Evolutionary conservation across 2,329 filamentous ascomycete species (phyloP), one percentile per base, ranked within the genome.

Genomic region (Lachnellula cervina): DNA sequence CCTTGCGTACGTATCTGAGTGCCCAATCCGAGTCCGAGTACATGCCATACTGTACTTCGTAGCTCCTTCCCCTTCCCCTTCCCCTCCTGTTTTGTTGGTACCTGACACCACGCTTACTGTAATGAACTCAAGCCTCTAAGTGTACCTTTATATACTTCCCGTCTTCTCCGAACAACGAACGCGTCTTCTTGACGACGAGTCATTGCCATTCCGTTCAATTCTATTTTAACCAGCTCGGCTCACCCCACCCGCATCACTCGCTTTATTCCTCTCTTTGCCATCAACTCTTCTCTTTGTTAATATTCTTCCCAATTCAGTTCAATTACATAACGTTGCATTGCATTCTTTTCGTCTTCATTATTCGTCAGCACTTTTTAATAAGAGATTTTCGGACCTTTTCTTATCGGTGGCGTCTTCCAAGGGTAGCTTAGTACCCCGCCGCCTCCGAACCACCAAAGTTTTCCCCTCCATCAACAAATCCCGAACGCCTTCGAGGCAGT

Each of bases 351-450:
- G 3, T 23, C 19, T 44, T 44, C 19, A 44, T 44, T 44, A 44
- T 44, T 44, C 42, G 42, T 17, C 16, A 21, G 19, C 42, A 23
- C 9, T 44, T 14, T 19, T 44, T 23, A 23, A 21, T 44, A 19
- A 44, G 21, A 23, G 11, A 11, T 44, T 44, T 44, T 48, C 51
- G 43, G 51, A 38, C 25, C 42, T 32, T 51, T 38, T 51, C 40
- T 47, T 56, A 56, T 56, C 54, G 28, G 54, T 56, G 54, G 54
- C 54, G 54, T 21, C 45, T 14, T 7, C 37, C 37, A n/a, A 44
- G n/a, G 42, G 16, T 44, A 21, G 11, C 11, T 17, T 13, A 21
- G 42, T 23, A 13, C n/a, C 17, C 16, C 38, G 16, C 38, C 17
- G 38, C 38, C 16, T 42, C 16, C 38, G 9, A 44, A 51, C 47